Percentiles rank a stretch among this genome's conserved stretches.
These are phyloP conservation scores for Colletotrichum tropicale DNA, from an alignment of 2,329 filamentous ascomycete species.

Conservation along the genomic window DNA sequence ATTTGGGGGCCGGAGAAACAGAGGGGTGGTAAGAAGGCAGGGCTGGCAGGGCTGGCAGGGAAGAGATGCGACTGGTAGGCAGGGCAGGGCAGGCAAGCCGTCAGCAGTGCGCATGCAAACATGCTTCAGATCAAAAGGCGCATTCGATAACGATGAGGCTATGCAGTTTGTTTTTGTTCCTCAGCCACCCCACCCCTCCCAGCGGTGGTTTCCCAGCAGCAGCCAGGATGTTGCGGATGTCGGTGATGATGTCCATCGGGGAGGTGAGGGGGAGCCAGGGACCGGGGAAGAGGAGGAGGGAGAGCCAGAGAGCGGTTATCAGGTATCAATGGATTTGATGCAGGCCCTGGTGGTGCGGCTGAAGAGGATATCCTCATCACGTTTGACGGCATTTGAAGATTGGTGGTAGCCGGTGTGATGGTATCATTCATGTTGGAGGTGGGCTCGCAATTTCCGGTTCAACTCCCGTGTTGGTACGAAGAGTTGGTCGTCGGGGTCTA, in stretches of 20 bases:
- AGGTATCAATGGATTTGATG: neutral
- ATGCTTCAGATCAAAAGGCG: neutral
- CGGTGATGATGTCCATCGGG: neutral
- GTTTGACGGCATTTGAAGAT: neutral
- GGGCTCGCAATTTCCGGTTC: neutral
- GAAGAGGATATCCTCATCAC: neutral
- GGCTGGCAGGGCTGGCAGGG: neutral
- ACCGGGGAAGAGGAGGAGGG: neutral
- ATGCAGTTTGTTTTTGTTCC: neutral
- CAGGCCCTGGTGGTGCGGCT: neutral
- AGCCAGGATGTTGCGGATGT: neutral
- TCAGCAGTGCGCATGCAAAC: neutral
- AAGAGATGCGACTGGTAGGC: neutral
- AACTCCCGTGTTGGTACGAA: neutral
- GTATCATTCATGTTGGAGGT: neutral
- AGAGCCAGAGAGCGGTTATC: neutral
- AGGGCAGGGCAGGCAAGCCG: neutral
- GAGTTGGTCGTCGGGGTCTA: neutral
- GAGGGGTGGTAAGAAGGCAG: neutral
- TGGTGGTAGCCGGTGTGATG: neutral
- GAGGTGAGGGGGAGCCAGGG: neutral
- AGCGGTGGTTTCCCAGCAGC: neutral
- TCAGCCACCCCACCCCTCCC: neutral
- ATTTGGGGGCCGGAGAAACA: neutral
- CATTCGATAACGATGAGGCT: neutral